Conservation (phyloP, 192 early-diverging fungal genomes). For the Coemansia sp. region DNA sequence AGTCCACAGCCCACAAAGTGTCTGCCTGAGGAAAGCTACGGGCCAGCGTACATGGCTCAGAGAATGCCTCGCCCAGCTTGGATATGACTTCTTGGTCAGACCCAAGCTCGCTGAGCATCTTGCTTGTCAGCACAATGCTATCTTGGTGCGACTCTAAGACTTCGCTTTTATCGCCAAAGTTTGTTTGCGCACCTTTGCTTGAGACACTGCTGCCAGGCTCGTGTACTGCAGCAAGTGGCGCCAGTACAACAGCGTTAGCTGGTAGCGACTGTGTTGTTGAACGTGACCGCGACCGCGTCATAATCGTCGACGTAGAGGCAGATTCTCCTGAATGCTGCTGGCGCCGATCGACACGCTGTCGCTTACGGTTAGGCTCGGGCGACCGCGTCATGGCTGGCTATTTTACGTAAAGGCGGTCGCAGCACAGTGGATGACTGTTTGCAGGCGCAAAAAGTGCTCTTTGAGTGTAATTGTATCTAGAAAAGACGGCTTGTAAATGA, state of each 20-base stretch:
- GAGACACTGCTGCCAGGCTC: not conserved
- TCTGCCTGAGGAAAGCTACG: slow-evolving; percentile 47
- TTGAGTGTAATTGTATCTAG: not conserved
- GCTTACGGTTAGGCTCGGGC: slow-evolving; percentile 37
- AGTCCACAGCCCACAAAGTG: slow-evolving; percentile 17
- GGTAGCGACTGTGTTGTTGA: slow-evolving; percentile 18
- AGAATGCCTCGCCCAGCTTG: slow-evolving; percentile 34
- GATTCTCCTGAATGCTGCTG: slow-evolving; percentile 6
- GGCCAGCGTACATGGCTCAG: slow-evolving; percentile 47
- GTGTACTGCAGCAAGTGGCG: not conserved
- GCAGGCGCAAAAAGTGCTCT: not conserved
- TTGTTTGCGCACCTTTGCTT: not conserved
- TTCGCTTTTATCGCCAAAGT: not conserved
- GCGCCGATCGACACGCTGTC: slow-evolving; percentile 29
- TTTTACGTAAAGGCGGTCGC: not conserved
- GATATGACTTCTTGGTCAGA: slow-evolving; percentile 28
- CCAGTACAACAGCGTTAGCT: not conserved
- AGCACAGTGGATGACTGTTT: not conserved
- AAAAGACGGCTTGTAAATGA: not conserved
- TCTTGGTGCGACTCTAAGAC: not conserved
- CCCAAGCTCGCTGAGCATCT: slow-evolving; percentile 14
- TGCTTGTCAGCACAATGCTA: slow-evolving; percentile 25
- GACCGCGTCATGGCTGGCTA: slow-evolving; percentile 26
- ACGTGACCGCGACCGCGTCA: slow-evolving; percentile 45
- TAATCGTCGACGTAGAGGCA: slow-evolving; percentile 23